A percentile compares a stretch with the other conserved stretches of the same genome.
phyloP scores from a whole-genome alignment of 2,329 filamentous ascomycete species.

The Cercospora sp. region DNA sequence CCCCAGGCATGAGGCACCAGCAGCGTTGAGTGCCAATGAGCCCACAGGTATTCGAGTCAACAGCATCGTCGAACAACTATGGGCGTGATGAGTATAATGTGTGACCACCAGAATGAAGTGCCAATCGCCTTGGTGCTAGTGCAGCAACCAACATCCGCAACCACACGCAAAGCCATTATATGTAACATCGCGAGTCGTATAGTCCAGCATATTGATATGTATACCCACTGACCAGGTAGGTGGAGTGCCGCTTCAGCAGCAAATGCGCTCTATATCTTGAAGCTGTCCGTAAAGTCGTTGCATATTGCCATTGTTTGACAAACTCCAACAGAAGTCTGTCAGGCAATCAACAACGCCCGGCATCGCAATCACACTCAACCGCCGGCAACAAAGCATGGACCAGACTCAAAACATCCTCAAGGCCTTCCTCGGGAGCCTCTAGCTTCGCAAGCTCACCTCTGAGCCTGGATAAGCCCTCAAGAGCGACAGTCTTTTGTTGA shows the following conservation, averaged over 20 bases:
- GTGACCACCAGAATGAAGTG: background rate
- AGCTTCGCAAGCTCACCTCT: slow-evolving; percentile 1
- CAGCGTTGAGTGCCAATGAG: background rate
- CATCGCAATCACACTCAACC: background rate
- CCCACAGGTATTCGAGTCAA: background rate
- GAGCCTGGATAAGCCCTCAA: slow-evolving; percentile 1
- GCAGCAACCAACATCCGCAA: background rate
- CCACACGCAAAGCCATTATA: background rate
- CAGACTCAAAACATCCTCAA: background rate
- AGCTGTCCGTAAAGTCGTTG: background rate
- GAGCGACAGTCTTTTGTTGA: slow-evolving; percentile 3
- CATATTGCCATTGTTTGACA: background rate
- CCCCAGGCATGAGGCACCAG: background rate
- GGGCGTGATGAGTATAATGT: background rate
- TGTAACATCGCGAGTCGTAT: background rate
- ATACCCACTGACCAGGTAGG: background rate
- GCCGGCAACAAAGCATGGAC: background rate
- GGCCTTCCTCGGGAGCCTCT: background rate
- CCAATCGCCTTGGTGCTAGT: background rate
- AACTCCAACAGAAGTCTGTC: background rate
- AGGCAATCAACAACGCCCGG: background rate
- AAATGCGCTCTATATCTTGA: background rate
- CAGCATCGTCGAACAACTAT: background rate
- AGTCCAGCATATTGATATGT: background rate
- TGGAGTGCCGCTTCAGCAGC: background rate